Evolutionary conservation across 2,329 filamentous ascomycete species (phyloP), one percentile per base, ranked within the genome.

Genomic region (Stagonosporopsis chrysanthemi): DNA sequence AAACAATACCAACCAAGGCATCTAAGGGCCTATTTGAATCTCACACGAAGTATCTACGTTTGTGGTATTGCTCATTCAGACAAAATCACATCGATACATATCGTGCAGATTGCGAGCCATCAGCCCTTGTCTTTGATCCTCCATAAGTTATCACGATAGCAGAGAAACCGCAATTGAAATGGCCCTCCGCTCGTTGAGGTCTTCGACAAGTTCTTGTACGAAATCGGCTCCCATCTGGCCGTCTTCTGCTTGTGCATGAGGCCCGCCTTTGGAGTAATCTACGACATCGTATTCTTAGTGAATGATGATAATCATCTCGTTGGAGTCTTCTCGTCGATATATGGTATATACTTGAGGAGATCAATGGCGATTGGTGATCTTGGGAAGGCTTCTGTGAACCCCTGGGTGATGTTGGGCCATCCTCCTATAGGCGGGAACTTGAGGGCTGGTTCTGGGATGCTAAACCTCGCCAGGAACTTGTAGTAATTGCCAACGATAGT

Each of bases 401-500:
- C 53, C 3, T 29, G 31, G 6, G 47, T 56, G 31, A 63, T 56
- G 39, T 43, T 58, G 2, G 57, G 57, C 60, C 60, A 64, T 2
- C 62, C 54, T 6, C 19, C 62, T 23, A 33, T 44, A 22, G 57
- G 57, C 9, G 53, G 54, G 4, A 42, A 50, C 17, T 52, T 58
- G 19, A 61, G 36, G 2, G 40, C 29, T 22, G 53, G 58, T 17
- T 28, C 36, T 6, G 43, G 50, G 19, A 62, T 53, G 26, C 61
- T 59, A 19, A 62, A 41, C 17, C 3, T 58, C 4, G 48, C 50
- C 29, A 64, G 54, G 24, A 58, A 61, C 6, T 36, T 46, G 41
- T 61, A 62, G 26, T 53, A 64, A 46, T 54, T 40, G n/a, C 31
- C 50, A 17, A 64, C 51, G 14, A 53, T 53, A 19, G 39, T 26